phyloP scores from a whole-genome alignment of 2,329 filamentous ascomycete genomes.

The Immersiporthe knoxdaviesiana region DNA sequence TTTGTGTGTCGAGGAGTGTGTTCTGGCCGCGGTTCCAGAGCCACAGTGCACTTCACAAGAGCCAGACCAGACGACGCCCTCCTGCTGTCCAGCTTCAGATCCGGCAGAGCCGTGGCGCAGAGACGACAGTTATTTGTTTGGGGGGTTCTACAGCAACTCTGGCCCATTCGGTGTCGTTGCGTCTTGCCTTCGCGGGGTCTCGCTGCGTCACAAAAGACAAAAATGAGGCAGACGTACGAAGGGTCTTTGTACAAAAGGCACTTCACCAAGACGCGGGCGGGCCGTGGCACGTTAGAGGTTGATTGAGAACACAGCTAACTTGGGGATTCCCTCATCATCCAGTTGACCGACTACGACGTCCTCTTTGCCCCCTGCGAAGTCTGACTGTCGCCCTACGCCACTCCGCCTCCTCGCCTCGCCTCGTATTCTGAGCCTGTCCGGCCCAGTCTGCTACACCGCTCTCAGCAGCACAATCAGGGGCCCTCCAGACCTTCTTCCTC shows the following conservation, averaged over 20 bases:
- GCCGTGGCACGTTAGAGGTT: constrained; percentile 22
- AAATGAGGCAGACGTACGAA: background rate
- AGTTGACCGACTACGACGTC: constrained; percentile 39
- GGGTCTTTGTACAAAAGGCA: constrained; percentile 11
- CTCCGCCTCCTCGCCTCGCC: constrained; percentile 14
- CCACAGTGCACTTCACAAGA: background rate
- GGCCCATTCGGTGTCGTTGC: background rate
- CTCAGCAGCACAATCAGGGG: constrained; percentile 16
- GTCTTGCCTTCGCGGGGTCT: background rate
- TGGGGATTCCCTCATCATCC: constrained; percentile 39
- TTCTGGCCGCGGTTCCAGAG: background rate
- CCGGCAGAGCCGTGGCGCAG: background rate
- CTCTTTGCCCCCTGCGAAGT: constrained; percentile 25
- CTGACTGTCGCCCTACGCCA: constrained; percentile 26
- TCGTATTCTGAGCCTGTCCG: constrained; percentile 27
- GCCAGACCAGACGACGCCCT: background rate
- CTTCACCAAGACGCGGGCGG: constrained; percentile 12
- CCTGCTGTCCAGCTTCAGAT: background rate
- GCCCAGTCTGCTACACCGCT: constrained; percentile 19
- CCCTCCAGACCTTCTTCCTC: constrained; percentile 10
- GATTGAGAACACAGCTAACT: constrained; percentile 39
- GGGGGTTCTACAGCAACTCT: background rate
- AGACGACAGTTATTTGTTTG: too few species aligned
- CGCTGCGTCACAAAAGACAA: background rate
- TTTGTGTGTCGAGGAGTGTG: background rate